Conservation (phyloP, 2,329 filamentous ascomycete genomes). For the Verticillium zaregamsianum region DNA sequence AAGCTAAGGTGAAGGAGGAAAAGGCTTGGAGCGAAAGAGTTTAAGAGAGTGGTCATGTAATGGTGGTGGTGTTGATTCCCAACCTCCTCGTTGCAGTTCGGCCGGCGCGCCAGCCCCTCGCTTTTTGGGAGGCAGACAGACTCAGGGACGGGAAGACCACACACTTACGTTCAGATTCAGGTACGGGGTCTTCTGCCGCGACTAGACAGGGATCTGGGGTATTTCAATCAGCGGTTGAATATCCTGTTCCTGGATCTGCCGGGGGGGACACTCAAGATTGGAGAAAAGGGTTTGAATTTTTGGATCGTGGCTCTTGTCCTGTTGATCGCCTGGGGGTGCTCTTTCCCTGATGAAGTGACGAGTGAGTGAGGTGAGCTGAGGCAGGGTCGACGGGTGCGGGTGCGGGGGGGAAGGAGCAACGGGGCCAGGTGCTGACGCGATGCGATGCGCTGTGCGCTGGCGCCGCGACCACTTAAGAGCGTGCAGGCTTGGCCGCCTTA, state of each 20-base stretch:
- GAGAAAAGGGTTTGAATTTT: conserved; percentile 6
- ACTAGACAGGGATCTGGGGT: not conserved
- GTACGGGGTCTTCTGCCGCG: not conserved
- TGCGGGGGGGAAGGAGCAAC: not conserved
- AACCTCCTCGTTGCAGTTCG: not conserved
- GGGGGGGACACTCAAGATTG: conserved; percentile 3
- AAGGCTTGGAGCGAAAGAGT: conserved; percentile 6
- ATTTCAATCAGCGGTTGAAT: not conserved
- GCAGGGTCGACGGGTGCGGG: not conserved
- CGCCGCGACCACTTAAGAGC: not conserved
- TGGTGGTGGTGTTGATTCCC: conserved; percentile 1
- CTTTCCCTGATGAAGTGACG: not conserved
- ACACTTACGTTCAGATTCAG: not conserved
- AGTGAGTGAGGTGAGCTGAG: not conserved
- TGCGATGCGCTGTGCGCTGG: not conserved
- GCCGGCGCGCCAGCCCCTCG: not conserved
- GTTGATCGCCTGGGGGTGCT: not conserved
- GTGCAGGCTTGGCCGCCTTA: not conserved
- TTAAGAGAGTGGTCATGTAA: conserved; percentile 7
- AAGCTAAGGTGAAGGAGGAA: conserved; percentile 4
- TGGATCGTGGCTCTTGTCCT: not conserved
- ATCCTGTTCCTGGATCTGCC: not conserved
- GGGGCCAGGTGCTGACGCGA: not conserved
- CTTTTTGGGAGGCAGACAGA: not conserved
- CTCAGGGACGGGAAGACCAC: not conserved